These are phyloP conservation scores for Termitomyces sp. DNA, from an alignment of 768 basidiomycete genomes.

Conservation along the genomic window DNA sequence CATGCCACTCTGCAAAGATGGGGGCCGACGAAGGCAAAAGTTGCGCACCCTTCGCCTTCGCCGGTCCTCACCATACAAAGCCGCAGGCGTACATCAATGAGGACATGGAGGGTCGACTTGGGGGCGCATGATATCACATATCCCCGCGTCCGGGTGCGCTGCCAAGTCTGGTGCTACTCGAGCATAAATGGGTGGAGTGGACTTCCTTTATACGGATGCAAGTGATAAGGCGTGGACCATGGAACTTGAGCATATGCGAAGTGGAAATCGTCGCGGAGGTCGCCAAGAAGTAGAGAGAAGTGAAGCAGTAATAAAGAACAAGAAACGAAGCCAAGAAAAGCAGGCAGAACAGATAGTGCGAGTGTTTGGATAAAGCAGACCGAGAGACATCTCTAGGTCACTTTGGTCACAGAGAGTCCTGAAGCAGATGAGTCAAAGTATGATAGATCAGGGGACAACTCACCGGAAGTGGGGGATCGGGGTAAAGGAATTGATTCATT, in stretches of 20 bases:
- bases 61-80: not conserved
- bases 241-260: not conserved
- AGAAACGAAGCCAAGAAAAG: not conserved
- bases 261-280: not conserved
- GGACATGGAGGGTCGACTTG: not conserved
- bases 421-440: not conserved
- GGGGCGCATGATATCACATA: not conserved
- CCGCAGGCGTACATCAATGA: not conserved
- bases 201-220: not conserved
- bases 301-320: too few relatives aligned
- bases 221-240: not conserved
- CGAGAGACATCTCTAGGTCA: not conserved
- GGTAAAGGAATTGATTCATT: not conserved
- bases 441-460: not conserved
- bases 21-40: not conserved
- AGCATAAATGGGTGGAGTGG: not conserved
- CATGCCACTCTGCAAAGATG: not conserved
- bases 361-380: not conserved
- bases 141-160: conserved; percentile 1
- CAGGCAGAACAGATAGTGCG: not conserved
- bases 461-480: not conserved
- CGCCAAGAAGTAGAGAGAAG: not conserved
- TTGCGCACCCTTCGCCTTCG: conserved; percentile 2
- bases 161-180: conserved; percentile 1
- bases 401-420: not conserved